Conservation (phyloP, 345 rosid genomes). For the Carallia pectinifolia region DNA sequence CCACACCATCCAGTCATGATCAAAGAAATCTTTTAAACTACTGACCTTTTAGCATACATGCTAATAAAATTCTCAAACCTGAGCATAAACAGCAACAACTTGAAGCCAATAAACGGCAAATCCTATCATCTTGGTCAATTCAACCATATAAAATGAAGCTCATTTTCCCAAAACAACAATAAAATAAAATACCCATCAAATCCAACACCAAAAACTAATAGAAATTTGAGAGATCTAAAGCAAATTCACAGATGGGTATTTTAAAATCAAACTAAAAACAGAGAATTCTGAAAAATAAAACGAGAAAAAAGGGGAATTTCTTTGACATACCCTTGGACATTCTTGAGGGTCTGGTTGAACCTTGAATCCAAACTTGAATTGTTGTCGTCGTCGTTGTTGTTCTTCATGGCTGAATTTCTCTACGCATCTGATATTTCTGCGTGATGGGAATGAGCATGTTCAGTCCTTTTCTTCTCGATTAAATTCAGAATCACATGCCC, state of each 20-base stretch:
- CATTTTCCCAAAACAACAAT: background rate
- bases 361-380: constrained; percentile 64
- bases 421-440: background rate
- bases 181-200: background rate
- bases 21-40: background rate
- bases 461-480: background rate
- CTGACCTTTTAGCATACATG: background rate
- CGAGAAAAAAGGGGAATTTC: background rate
- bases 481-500: background rate
- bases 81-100: background rate
- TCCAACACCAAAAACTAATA: constrained; percentile 1
- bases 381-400: constrained; percentile 30
- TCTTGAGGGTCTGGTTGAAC: constrained; percentile 86
- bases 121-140: no score
- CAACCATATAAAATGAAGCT: background rate
- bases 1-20: background rate
- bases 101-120: background rate
- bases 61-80: background rate
- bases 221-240: constrained; percentile 24
- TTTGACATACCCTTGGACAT: constrained; percentile 68
- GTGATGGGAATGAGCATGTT: background rate
- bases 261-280: constrained; percentile 3
- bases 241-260: constrained; percentile 13
- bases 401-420: constrained; percentile 19
- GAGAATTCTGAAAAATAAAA: constrained; percentile 1